Percentiles rank a stretch among this genome's conserved stretches.
Conservation (phyloP, 2,329 filamentous ascomycete species). For the Emydomyces testavorans region DNA sequence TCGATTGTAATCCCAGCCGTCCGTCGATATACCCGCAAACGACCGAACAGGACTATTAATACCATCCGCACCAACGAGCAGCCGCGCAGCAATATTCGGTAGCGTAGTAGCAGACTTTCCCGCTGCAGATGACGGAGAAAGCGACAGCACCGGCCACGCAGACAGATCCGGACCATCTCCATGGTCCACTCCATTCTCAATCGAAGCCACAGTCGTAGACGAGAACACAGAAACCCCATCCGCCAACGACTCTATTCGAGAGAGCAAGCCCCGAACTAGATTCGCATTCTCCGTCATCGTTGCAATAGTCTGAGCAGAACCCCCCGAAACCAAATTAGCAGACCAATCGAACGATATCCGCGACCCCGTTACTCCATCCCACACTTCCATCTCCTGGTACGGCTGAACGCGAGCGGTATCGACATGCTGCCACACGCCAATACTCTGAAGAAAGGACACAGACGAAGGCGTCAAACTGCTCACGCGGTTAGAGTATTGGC, state of each 20-base stretch:
- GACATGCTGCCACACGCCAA: slow-evolving; percentile 76
- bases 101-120: slow-evolving; percentile 26
- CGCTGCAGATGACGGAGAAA: slow-evolving; percentile 44
- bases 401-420: slow-evolving; percentile 62
- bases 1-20: slow-evolving; percentile 86
- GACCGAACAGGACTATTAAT: slow-evolving; percentile 85
- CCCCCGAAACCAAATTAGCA: slow-evolving; percentile 18
- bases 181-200: slow-evolving; percentile 58
- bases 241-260: slow-evolving; percentile 57
- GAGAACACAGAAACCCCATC: slow-evolving; percentile 56
- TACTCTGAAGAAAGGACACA: slow-evolving; percentile 65
- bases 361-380: slow-evolving; percentile 84
- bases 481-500: slow-evolving; percentile 81
- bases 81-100: slow-evolving; percentile 59
- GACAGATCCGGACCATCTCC: slow-evolving; percentile 62
- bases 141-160: slow-evolving; percentile 73
- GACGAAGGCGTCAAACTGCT: slow-evolving; percentile 87
- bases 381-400: slow-evolving; percentile 95
- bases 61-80: slow-evolving; percentile 87
- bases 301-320: slow-evolving; percentile 57
- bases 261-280: slow-evolving; percentile 65
- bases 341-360: slow-evolving; percentile 80
- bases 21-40: slow-evolving; percentile 74
- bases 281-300: slow-evolving; percentile 97
- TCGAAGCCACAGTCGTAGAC: slow-evolving; percentile 65